Base-by-base conservation (phyloP, 768 basidiomycete species). In the Xerocomellus amylosporus region DNA sequence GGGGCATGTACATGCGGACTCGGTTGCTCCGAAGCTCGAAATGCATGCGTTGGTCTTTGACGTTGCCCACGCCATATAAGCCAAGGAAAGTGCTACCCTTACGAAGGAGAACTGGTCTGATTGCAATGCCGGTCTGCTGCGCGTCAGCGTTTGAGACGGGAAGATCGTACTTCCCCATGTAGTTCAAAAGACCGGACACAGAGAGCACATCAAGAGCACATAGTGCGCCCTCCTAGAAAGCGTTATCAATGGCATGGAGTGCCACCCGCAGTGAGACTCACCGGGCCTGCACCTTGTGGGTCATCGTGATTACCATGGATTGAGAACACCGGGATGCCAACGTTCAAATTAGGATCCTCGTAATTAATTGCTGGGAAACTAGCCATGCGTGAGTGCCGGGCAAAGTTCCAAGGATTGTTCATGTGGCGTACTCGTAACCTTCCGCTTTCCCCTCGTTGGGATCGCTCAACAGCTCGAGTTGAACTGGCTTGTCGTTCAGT, bases 301-400 rank as follows among this genome's bases (percentile, higher is more conserved):
- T 99, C 97, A 65, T 99, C 97, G 71, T 99, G 97, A 66, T 99
- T 99, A 40, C 97, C 97, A 65, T 99, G 97, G 48, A 99, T 98
- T 0, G 96, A 98, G 73, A 99, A 99, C 28, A 98, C 90, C 4
- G 97, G 97, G n/a, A 97, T 92, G 4, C 84, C 85, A 47, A 99
- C 80, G 68, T 99, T 99, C 53, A 98, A 78, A 68, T 99, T 98
- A 2, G 88, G 84, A 63, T 99, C 96, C 71, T 99, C 94, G 65
- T 98, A 98, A 70, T 99, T 98, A 59, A 99, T 75, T 1, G 93
- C 93, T 13, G 97, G 97, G 66, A 98, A 99, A 15, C 94, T 98
- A 62, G 7, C 22, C 2, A 20, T 30, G n/a, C 9, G 6, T 66
- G 28, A 44, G 51, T 47, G 28, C 54, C 8, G 12, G 28, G 13